Evolutionary conservation across 2,329 filamentous ascomycete species (phyloP).

Genomic region (Colletotrichum navitas): DNA sequence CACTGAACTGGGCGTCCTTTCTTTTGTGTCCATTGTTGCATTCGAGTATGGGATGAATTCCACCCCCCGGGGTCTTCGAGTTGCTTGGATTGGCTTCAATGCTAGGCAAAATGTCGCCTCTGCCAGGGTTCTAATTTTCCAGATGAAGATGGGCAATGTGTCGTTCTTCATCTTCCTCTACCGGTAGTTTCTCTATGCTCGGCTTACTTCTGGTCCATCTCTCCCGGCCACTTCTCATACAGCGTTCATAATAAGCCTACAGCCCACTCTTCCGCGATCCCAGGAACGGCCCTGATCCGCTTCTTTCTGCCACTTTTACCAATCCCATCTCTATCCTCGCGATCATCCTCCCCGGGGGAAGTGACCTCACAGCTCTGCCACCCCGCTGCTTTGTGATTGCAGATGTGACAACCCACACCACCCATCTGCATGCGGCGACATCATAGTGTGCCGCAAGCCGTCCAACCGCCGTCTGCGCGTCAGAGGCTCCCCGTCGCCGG

Average conservation of each 20-base stretch:
- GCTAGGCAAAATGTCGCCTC: constrained; percentile 33
- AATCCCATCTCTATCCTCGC: background rate
- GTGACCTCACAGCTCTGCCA: constrained; percentile 31
- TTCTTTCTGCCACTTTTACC: constrained; percentile 11
- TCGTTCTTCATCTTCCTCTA: background rate
- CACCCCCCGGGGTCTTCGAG: constrained; percentile 13
- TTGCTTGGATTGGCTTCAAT: constrained; percentile 19
- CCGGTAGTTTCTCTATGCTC: background rate
- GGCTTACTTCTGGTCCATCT: background rate
- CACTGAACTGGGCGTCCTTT: background rate
- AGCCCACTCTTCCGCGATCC: background rate
- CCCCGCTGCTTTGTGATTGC: constrained; percentile 24
- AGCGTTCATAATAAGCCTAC: background rate
- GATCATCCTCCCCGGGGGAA: constrained; percentile 4
- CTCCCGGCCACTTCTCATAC: background rate
- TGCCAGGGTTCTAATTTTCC: constrained; percentile 15
- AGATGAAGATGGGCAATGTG: background rate
- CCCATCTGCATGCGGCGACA: constrained; percentile 41
- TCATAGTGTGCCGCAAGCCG: constrained; percentile 34
- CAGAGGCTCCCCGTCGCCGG: constrained; percentile 21
- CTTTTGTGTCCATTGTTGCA: background rate
- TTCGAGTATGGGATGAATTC: background rate
- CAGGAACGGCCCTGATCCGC: background rate
- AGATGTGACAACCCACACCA: constrained; percentile 36
- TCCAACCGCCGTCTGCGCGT: constrained; percentile 25